Percentiles rank a stretch among this genome's conserved stretches.
These are phyloP conservation scores for Sesbania bispinosa DNA, from an alignment of 306 rosid genomes.

Conservation along the genomic window DNA sequence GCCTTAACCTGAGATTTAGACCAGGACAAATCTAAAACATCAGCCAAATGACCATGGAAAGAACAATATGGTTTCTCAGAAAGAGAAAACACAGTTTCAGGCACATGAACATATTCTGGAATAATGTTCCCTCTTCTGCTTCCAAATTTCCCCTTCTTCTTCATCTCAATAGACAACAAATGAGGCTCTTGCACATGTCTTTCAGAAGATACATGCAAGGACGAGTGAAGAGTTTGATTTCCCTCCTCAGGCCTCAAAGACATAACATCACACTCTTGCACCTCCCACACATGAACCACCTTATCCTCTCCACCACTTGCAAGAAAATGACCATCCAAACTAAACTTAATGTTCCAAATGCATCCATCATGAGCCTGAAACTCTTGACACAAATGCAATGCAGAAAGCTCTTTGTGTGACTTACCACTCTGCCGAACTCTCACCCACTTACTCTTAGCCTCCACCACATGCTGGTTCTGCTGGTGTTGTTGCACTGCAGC, in stretches of 20 bases:
- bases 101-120: conserved; percentile 74
- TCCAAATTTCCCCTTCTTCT: conserved; percentile 42
- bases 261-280: conserved; percentile 65
- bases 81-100: conserved; percentile 59
- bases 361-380: conserved; percentile 76
- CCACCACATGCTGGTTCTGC: too few species aligned
- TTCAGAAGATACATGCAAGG: background rate
- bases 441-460: conserved; percentile 53
- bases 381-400: conserved; percentile 71
- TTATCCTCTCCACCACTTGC: conserved; percentile 75
- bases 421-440: conserved; percentile 63
- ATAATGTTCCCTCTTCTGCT: conserved; percentile 33
- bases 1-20: conserved; percentile 58
- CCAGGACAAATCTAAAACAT: conserved; percentile 77
- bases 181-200: background rate
- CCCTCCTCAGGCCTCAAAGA: too few species aligned
- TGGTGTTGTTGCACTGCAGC: too few species aligned
- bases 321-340: conserved; percentile 44
- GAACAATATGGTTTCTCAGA: conserved; percentile 60
- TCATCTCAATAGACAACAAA: conserved; percentile 38
- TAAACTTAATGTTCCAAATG: conserved; percentile 66
- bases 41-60: conserved; percentile 60
- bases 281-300: conserved; percentile 71
- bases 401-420: conserved; percentile 59
- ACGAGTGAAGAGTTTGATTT: conserved; percentile 35